These are phyloP conservation scores for Calamus simplicifolius DNA, from an alignment of 176 grass and related monocot genomes.

Conservation along the genomic window DNA sequence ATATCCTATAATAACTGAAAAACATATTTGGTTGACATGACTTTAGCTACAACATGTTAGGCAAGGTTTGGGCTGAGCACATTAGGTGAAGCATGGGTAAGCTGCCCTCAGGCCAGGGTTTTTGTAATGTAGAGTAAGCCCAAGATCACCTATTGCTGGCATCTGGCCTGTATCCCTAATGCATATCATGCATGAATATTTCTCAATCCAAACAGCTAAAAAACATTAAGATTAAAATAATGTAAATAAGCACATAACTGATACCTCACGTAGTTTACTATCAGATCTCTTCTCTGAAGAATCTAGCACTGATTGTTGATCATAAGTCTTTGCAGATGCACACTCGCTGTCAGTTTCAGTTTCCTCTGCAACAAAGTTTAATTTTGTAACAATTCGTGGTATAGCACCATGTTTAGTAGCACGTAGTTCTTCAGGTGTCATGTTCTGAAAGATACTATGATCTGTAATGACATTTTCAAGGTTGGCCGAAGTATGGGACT, in stretches of 20 bases:
- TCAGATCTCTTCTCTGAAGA: slow-evolving; percentile 39
- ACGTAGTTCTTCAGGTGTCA: slow-evolving; percentile 19
- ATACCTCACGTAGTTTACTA: slow-evolving; percentile 46
- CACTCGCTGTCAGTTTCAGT: slow-evolving; percentile 55
- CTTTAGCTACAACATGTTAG: no score
- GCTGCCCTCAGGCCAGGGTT: no score
- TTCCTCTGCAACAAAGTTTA: slow-evolving; percentile 60
- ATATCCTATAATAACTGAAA: no score
- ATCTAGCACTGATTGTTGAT: slow-evolving; percentile 33
- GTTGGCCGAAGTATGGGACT: slow-evolving; percentile 33
- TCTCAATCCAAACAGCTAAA: background rate
- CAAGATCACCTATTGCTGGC: no score
- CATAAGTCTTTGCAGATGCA: slow-evolving; percentile 29
- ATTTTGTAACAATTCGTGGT: slow-evolving; percentile 26
- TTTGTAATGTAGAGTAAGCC: no score
- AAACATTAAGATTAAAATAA: background rate
- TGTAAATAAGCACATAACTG: slow-evolving; percentile 1
- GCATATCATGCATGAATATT: background rate
- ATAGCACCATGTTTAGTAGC: slow-evolving; percentile 29
- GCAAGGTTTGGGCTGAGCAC: no score
- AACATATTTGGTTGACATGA: no score
- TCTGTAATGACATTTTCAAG: slow-evolving; percentile 26
- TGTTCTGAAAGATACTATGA: slow-evolving; percentile 22
- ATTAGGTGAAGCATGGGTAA: no score
- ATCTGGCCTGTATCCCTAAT: no score